Evolutionary conservation across 1,284 basidiomycete species (phyloP), one percentile per base, ranked within the genome.

Genomic region (Ceratobasidium sp.): DNA sequence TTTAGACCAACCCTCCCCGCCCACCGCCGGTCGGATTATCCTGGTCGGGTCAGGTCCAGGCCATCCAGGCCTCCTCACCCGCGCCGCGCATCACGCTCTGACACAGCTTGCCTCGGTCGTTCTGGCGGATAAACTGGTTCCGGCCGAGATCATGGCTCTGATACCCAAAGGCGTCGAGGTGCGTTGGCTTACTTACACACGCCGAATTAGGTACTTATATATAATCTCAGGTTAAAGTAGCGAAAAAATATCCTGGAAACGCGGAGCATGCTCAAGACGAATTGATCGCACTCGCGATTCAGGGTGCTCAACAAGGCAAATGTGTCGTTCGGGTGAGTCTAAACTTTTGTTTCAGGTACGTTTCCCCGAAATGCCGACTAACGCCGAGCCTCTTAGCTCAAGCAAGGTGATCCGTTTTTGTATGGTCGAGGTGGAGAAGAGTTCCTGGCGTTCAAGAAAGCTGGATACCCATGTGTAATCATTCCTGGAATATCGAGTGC

Each of bases 121-220:
- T 24, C 88, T 99, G 4, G 94, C 95, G 9, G 97, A 99, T 85
- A 99, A 99, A 81, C 92, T 99, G n/a, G 97, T 99, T 0, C 97
- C 97, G 0, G 88, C 92, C 7, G 90, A 92, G 15, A 93, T 99
- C 19, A 90, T 99, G 33, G 89, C 88, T 0, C 86, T 98, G n/a
- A 94, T 99, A 65, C 97, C 97, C 0, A 83, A 87, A 82, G 82
- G 84, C 41, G 88, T 91, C 1, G 86, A 90, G 75, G 86, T 93
- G 24, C 89, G 92, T 8, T 83, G 73, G n/a, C 66, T 57, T 51
- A 24, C n/a, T 50, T 27, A n/a, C 8, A 19, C 19, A 14, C 17
- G 19, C 48, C 41, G 11, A 7, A 53, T 33, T 51, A 29, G 31
- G n/a, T 53, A 36, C 31, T 27, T 11, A 53, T 29, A 45, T 31